Evolutionary conservation across 2,329 filamentous ascomycete genomes (phyloP).

Genomic region (Capronia americana): DNA sequence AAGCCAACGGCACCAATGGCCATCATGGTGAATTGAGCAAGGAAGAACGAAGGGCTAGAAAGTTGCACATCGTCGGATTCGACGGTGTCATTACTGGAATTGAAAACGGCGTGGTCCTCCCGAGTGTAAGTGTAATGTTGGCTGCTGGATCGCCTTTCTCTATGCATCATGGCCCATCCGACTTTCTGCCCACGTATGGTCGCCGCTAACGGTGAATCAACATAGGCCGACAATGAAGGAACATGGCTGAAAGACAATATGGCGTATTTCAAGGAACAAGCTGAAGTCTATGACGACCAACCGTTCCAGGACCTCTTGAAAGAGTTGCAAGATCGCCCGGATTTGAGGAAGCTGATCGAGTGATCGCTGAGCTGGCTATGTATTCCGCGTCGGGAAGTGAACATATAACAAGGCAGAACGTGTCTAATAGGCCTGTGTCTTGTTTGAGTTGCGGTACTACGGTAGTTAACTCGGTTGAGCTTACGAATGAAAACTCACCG

Average conservation of each 20-base stretch:
- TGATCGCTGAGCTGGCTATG: neutral
- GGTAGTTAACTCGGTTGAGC: too few species aligned
- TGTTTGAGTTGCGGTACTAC: too few species aligned
- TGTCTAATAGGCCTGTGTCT: too few species aligned
- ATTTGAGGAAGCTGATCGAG: conserved; percentile 25
- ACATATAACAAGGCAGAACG: too few species aligned
- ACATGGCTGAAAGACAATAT: conserved; percentile 38
- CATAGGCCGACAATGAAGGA: conserved; percentile 35
- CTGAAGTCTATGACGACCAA: conserved; percentile 30
- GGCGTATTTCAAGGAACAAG: conserved; percentile 35
- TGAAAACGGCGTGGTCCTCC: conserved; percentile 36
- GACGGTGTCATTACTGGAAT: conserved; percentile 31
- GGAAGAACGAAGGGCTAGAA: conserved; percentile 27
- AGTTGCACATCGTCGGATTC: conserved; percentile 34
- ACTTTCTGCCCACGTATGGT: neutral
- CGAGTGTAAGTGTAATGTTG: conserved; percentile 32
- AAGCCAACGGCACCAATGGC: conserved; percentile 2
- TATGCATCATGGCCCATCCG: neutral
- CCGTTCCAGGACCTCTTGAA: conserved; percentile 30
- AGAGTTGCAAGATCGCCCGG: conserved; percentile 29
- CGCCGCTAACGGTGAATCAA: neutral
- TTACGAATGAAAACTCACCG: too few species aligned
- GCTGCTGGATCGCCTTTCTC: neutral
- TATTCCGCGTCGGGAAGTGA: too few species aligned
- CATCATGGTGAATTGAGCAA: conserved; percentile 7